Base-by-base conservation (phyloP, 768 basidiomycete genomes). In the Collybiopsis luxurians region DNA sequence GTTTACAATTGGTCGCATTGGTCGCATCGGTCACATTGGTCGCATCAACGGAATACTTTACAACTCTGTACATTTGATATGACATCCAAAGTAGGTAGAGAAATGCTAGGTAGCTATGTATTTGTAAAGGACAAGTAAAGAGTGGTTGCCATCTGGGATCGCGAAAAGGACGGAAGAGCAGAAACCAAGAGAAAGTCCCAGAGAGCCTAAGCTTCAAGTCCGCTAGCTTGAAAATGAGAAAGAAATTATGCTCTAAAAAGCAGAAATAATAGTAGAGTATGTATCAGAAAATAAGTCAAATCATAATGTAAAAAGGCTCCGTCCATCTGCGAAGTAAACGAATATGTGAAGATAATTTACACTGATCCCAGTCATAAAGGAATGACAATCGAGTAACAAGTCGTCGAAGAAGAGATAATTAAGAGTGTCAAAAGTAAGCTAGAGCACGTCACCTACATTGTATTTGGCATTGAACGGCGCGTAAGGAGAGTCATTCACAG, bases 281-380 rank as follows among this genome's bases (percentile, higher is more conserved):
- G 30, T 27, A 31, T 1, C 26, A 48, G 19, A 21, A 42, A 27
- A 51, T 51, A 51, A 39, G 36, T 51, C 6, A 51, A 6, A 51
- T 3, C 36, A 51, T 51, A 51, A 51, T 51, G 50, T 51, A 51
- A 26, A 4, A n/a, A 50, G 31, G 31, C 31, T 34, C 31, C 15
- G 34, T n/a, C 48, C n/a, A 7, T 21, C n/a, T 34, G 21, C 4
- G n/a, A 27, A 31, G n/a, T n/a, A n/a, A n/a, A n/a, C n/a, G n/a
- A 53, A 40, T 53, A 53, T 43, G 21, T 27, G 51, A 45, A 42
- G n/a, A 31, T 54, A 31, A 54, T 42, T 54, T 44, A 44, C 17
- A 43, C 7, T 5, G 13, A 34, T 6, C 31, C 5, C n/a, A 13
- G 17, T 24, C 24, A 30, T 24, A 27, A 47, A 47, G 46, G 46